These are phyloP conservation scores for Candida yuanshanica DNA, from an alignment of 805 yeast genomes.

Conservation along the genomic window DNA sequence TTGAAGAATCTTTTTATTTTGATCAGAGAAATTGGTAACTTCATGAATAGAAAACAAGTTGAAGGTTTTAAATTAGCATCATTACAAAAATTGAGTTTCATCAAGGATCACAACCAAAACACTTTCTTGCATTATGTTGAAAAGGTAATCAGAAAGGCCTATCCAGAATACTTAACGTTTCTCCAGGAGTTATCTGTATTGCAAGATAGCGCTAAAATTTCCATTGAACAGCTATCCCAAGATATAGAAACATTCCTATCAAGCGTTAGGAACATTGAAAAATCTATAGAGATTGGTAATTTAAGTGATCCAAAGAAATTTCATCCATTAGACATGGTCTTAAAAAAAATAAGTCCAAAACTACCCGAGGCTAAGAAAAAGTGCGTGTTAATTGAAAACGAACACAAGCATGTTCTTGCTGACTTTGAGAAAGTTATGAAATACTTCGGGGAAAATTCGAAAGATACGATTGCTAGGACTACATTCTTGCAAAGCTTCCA, in stretches of 20 bases:
- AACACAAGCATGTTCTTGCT: constrained; percentile 42
- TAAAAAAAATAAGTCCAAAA: constrained; percentile 46
- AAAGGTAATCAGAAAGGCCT: constrained; percentile 55
- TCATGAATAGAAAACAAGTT: constrained; percentile 70
- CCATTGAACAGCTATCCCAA: constrained; percentile 54
- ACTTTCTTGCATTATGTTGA: constrained; percentile 75
- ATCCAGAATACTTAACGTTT: constrained; percentile 58
- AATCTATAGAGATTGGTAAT: constrained; percentile 54
- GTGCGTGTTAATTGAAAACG: constrained; percentile 44
- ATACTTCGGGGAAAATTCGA: constrained; percentile 66
- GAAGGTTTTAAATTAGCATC: constrained; percentile 68
- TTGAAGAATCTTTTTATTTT: constrained; percentile 57
- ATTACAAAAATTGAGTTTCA: constrained; percentile 60
- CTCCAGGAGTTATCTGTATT: constrained; percentile 53
- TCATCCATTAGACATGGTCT: constrained; percentile 62
- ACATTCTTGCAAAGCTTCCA: constrained; percentile 59
- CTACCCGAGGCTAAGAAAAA: constrained; percentile 51
- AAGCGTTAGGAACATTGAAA: constrained; percentile 44
- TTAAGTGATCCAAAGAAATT: constrained; percentile 56
- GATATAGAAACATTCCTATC: constrained; percentile 54
- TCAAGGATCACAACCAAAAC: constrained; percentile 63
- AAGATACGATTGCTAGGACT: constrained; percentile 46
- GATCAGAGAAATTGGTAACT: constrained; percentile 70
- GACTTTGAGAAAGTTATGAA: constrained; percentile 56
- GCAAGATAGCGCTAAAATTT: constrained; percentile 49